These are phyloP conservation scores for Saitozyma sp. DNA, from an alignment of 768 basidiomycete species.

Conservation along the genomic window DNA sequence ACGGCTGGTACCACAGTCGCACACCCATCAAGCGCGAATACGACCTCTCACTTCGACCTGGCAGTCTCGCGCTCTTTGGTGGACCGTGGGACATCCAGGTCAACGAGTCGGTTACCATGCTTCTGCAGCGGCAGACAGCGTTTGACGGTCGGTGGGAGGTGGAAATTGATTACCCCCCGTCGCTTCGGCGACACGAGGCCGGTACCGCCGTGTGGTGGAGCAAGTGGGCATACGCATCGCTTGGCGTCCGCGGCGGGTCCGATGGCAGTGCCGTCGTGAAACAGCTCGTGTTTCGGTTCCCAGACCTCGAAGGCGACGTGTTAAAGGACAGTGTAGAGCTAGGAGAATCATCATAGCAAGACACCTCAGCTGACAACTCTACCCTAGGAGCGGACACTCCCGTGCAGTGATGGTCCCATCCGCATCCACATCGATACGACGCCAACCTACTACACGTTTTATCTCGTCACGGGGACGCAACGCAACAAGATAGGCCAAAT, in stretches of 20 bases:
- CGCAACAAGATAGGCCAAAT: too few relatives aligned
- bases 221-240: conserved; percentile 15
- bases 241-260: neutral
- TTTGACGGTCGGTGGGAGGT: conserved; percentile 18
- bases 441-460: too few relatives aligned
- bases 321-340: too few relatives aligned
- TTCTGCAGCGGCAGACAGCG: conserved; percentile 16
- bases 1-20: conserved; percentile 29
- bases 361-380: too few relatives aligned
- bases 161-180: conserved; percentile 11
- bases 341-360: too few relatives aligned
- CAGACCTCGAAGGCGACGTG: too few relatives aligned
- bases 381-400: too few relatives aligned
- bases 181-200: conserved; percentile 11
- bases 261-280: neutral
- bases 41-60: conserved; percentile 9
- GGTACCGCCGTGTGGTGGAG: conserved; percentile 18
- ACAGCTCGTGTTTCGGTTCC: too few relatives aligned
- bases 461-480: too few relatives aligned
- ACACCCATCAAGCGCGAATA: conserved; percentile 15
- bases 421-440: too few relatives aligned
- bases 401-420: too few relatives aligned
- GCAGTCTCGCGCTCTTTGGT: conserved; percentile 15
- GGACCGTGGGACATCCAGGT: conserved; percentile 11
- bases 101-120: conserved; percentile 21